Base-by-base conservation (phyloP, 2,329 filamentous ascomycete species). In the Stachybotrys echinatus region DNA sequence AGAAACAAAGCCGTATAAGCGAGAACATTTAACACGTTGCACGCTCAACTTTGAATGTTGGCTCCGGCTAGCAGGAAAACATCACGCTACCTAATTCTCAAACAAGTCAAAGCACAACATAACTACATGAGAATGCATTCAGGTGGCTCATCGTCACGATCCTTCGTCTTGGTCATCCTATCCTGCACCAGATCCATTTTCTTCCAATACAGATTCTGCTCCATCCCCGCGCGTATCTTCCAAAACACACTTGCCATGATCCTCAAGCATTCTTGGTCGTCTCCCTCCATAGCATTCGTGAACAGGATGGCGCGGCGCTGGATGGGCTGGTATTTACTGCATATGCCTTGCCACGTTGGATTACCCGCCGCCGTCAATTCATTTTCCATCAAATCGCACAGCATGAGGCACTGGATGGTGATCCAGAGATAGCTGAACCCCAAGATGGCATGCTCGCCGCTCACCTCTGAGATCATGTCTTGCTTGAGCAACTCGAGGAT, bases 341-440 rank as follows among this genome's bases (percentile, higher is more conserved):
- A 12, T 31, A 31, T 12, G 27, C 27, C 27, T 7, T 6, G 7
- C 27, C 7, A 12, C 12, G 27, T 47, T 45, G n/a, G 50, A 45
- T 38, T 38, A 45, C 42, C n/a, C 50, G 10, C 37, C 48, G 8
- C 12, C 48, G 12, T 4, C 19, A 21, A 27, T 51, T 23, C 47
- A n/a, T 40, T 17, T 7, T 40, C 18, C 14, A 40, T n/a, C 10
- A n/a, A 3, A n/a, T 50, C 43, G 19, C 47, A 22, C 4, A 54
- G 27, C 21, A 64, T 61, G 42, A 57, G 60, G 6, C 71, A 50
- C 45, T 70, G 64, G 45, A 44, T 46, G 19, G 49, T 19, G 37
- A 71, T 20, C 45, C 10, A 47, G 62, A 61, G 37, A 65, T 38
- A 5, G 62, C 19, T 40, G 38, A 3, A 8, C 12, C 38, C 38